Base-by-base conservation (phyloP, 306 rosid genomes). In the Clitoria ternatea region DNA sequence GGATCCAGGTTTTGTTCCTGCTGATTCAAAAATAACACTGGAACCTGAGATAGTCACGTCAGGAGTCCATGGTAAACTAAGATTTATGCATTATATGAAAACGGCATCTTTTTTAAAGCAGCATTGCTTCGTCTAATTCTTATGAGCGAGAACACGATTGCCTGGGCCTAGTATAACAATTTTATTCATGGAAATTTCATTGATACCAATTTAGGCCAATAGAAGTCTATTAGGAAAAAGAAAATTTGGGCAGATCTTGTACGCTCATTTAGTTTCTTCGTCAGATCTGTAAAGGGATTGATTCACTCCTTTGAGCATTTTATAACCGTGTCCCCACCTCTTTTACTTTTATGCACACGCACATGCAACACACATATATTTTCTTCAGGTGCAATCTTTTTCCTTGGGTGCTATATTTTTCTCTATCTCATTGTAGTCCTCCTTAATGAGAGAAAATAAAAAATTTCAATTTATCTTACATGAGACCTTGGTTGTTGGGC, bases 1-100 rank as follows among this genome's bases (percentile, higher is more conserved):
- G 73, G 45, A 64, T 79, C 8, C 80, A 88, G 97, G 97, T 44
- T 82, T 86, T 79, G 75, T 56, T 73, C 79, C 87, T 32, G 65
- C 75, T 62, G 85, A 82, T 70, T 72, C 81, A 0, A 50, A 63
- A 61, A 70, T 69, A 66, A 83, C 74, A 14, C 60, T 69, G 32
- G 64, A 48, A 17, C 77, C 74, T 4, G 74, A 79, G 54, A 66
- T 74, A 13, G 64, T 54, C 66, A 74, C n/a, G 11, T 55, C 59
- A 8, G 83, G 61, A 72, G 89, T 47, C 70, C 77, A 82, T 85
- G 97, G 90, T 89, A 66, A 48, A 45, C 55, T 49, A 70, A 17
- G 61, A 69, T 10, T 44, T 44, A 15, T 26, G 17, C 30, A 69
- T 19, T 42, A 54, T 72, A 36, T 69, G 17, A 63, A 15, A 13